Base-by-base conservation (phyloP, 306 rosid species). In the Inga laurina region DNA sequence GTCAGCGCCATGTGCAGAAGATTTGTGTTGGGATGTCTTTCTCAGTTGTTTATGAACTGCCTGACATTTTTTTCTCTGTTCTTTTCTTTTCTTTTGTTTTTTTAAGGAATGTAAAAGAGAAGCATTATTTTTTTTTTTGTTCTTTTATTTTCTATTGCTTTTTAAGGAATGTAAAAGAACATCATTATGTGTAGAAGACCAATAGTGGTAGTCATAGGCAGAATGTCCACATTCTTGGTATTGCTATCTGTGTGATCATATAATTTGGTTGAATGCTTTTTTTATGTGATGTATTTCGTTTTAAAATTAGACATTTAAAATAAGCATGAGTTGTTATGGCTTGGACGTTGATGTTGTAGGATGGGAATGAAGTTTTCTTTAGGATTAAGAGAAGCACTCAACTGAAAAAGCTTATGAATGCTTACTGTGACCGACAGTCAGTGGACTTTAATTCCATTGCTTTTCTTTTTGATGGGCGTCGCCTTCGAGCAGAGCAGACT, bases 321-420 rank as follows among this genome's bases (percentile, higher is more conserved):
- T 45, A 14, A 45, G 6, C 41, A 3, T 27, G 30, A 27, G 30
- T 66, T 1, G 19, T 59, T 79, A 19, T 66, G 59, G 51, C 45
- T 48, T 12, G 51, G 24, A 3, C n/a, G 65, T 34, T 7, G 6
- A 39, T 84, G 52, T 61, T 87, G 71, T 76, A 91, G 97, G 97
- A 93, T 80, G 96, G 96, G 10, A 90, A 90, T 80, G 97, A 93
- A 79, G 97, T 93, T 10, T 93, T 91, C 82, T 93, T 93, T 88
- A 82, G 92, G 90, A 93, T 93, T 51, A 93, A 91, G 92, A 85
- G 94, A 72, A 93, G 91, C 82, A 91, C 96, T 4, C 93, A 90
- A 34, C 84, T 90, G 84, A 90, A 90, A 80, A 93, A 89, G 83
- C 94, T 93, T 24, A 91, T 91, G 97, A 91, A 86, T 82, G 93